Percentiles rank a stretch among this genome's conserved stretches.
These are phyloP conservation scores for Linum trigynum DNA, from an alignment of 345 rosid genomes.

Conservation along the genomic window DNA sequence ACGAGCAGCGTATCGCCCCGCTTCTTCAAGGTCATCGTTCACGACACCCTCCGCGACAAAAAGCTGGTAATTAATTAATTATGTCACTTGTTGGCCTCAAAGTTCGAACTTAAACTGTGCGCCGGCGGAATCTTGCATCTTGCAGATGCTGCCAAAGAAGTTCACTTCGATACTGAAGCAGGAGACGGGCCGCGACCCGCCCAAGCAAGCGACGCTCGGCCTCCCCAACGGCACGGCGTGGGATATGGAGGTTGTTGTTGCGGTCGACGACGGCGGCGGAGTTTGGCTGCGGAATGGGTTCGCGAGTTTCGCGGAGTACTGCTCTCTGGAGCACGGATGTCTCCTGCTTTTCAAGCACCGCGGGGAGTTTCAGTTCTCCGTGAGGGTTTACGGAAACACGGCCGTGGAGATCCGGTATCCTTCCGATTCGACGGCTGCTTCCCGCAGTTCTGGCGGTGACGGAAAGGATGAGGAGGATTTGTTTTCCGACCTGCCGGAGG, in stretches of 20 bases:
- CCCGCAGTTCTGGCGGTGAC: no score
- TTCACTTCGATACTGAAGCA: neutral
- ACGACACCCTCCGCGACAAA: neutral
- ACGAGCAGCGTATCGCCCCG: neutral
- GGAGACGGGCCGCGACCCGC: neutral
- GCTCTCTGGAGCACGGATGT: neutral
- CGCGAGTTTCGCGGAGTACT: neutral
- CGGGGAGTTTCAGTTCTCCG: neutral
- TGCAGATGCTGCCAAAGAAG: neutral
- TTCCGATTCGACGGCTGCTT: no score
- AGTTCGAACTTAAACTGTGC: neutral
- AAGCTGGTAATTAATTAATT: neutral
- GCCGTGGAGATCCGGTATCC: neutral
- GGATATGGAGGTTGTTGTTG: neutral
- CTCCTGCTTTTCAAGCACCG: neutral
- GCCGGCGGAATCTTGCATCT: no score
- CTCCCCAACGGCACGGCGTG: neutral
- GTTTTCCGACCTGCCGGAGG: no score
- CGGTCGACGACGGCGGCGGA: neutral
- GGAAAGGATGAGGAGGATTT: no score
- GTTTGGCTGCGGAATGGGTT: neutral
- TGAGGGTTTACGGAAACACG: neutral
- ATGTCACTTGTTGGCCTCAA: no score
- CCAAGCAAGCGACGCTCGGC: neutral
- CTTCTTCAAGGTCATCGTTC: neutral